Percentiles rank a stretch among this genome's conserved stretches.
Conservation (phyloP, 192 early-diverging fungal genomes). For the Podila verticillata region DNA sequence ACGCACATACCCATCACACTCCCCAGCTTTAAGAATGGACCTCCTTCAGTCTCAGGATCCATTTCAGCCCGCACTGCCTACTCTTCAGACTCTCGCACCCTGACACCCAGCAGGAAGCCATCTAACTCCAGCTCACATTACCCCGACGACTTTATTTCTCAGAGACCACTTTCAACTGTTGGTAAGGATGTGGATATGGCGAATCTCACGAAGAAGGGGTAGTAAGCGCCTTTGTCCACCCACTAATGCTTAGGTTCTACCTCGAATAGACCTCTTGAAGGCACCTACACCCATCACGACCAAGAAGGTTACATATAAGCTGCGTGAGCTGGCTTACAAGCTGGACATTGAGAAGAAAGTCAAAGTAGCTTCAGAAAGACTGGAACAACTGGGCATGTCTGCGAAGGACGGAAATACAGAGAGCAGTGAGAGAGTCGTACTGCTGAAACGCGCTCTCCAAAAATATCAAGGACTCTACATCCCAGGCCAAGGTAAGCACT, state of each 20-base stretch:
- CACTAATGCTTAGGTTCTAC: too few species aligned
- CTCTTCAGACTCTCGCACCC: neutral
- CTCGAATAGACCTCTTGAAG: constrained; percentile 68
- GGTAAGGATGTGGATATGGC: constrained; percentile 9
- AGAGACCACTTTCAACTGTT: constrained; percentile 34
- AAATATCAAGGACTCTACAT: constrained; percentile 92
- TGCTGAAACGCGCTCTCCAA: constrained; percentile 78
- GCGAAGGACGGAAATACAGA: constrained; percentile 63
- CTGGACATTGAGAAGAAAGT: constrained; percentile 95
- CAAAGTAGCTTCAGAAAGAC: constrained; percentile 79
- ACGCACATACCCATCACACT: constrained; percentile 35
- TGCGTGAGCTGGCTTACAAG: constrained; percentile 89
- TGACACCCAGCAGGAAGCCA: constrained; percentile 10
- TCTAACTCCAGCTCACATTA: constrained; percentile 43
- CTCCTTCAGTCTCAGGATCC: constrained; percentile 2
- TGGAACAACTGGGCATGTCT: constrained; percentile 64
- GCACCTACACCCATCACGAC: constrained; percentile 69
- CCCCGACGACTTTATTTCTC: constrained; percentile 48
- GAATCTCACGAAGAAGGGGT: too few species aligned
- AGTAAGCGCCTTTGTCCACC: too few species aligned
- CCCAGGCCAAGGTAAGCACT: constrained; percentile 72
- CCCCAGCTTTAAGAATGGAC: constrained; percentile 29
- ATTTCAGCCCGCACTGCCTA: neutral
- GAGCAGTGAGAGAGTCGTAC: constrained; percentile 76
- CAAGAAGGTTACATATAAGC: constrained; percentile 80